A percentile compares a stretch with the other conserved stretches of the same genome.
Conservation (phyloP, 495 filamentous ascomycete genomes). For the Neurospora terricola region DNA sequence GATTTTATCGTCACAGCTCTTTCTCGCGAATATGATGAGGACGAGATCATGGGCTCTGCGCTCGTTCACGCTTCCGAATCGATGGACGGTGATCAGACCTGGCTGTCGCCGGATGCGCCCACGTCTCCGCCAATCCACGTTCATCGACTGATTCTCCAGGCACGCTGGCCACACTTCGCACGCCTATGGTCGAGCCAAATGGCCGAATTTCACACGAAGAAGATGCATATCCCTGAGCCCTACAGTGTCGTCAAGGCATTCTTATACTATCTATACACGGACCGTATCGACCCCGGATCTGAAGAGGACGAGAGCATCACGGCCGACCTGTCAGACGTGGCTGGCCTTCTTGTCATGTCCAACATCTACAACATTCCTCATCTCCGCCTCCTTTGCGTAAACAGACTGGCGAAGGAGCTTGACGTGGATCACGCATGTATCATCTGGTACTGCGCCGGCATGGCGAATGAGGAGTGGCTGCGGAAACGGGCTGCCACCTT, state of each 20-base stretch:
- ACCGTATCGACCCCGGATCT: slow-evolving; percentile 61
- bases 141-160: slow-evolving; percentile 84
- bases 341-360: slow-evolving; percentile 93
- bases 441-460: slow-evolving; percentile 87
- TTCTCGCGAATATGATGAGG: slow-evolving; percentile 52
- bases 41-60: slow-evolving; percentile 44
- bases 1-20: slow-evolving; percentile 83
- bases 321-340: slow-evolving; percentile 69
- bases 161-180: slow-evolving; percentile 93
- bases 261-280: slow-evolving; percentile 92
- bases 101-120: slow-evolving; percentile 49
- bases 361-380: slow-evolving; percentile 96
- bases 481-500: slow-evolving; percentile 77
- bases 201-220: slow-evolving; percentile 91
- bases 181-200: slow-evolving; percentile 86
- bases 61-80: slow-evolving; percentile 29
- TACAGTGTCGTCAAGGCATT: slow-evolving; percentile 92
- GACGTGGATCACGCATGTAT: slow-evolving; percentile 91
- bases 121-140: slow-evolving; percentile 86
- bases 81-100: slow-evolving; percentile 40
- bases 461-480: slow-evolving; percentile 88
- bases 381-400: slow-evolving; percentile 79
- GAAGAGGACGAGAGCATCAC: slow-evolving; percentile 42
- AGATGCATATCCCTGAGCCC: slow-evolving; percentile 95
- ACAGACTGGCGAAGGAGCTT: slow-evolving; percentile 76